Conservation (phyloP, 768 basidiomycete genomes). For the Serpula lacrymans region DNA sequence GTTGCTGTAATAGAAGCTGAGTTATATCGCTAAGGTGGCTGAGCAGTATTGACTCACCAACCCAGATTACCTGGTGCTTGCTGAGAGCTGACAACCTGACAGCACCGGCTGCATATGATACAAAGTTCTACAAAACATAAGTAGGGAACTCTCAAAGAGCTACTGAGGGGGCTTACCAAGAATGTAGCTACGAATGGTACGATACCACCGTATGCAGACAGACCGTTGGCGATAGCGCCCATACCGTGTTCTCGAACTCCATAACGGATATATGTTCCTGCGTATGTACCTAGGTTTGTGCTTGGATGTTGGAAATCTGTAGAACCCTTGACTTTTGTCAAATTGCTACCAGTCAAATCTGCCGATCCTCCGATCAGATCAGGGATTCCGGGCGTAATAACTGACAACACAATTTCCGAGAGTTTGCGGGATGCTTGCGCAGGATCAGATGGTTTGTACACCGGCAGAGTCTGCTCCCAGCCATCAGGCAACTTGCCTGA, state of each 20-base stretch:
- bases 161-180: conserved; percentile 49
- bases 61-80: conserved; percentile 89
- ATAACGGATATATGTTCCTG: conserved; percentile 90
- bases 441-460: conserved; percentile 78
- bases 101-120: conserved; percentile 91
- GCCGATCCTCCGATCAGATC: conserved; percentile 89
- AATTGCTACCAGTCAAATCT: conserved; percentile 88
- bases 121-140: conserved; percentile 69
- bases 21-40: neutral
- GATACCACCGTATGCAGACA: conserved; percentile 86
- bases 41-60: conserved; percentile 51
- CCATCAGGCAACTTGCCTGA: conserved; percentile 75
- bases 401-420: conserved; percentile 84
- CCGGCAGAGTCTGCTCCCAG: conserved; percentile 85
- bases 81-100: conserved; percentile 88
- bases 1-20: conserved; percentile 52
- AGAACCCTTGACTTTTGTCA: conserved; percentile 82
- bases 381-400: conserved; percentile 70
- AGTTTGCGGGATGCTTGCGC: conserved; percentile 92
- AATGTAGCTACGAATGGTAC: conserved; percentile 92
- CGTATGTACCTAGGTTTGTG: conserved; percentile 79
- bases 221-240: conserved; percentile 93
- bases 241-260: conserved; percentile 98
- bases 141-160: conserved; percentile 8
- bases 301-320: conserved; percentile 90